phyloP scores from a whole-genome alignment of 768 basidiomycete species.

The Mycena maculata region DNA sequence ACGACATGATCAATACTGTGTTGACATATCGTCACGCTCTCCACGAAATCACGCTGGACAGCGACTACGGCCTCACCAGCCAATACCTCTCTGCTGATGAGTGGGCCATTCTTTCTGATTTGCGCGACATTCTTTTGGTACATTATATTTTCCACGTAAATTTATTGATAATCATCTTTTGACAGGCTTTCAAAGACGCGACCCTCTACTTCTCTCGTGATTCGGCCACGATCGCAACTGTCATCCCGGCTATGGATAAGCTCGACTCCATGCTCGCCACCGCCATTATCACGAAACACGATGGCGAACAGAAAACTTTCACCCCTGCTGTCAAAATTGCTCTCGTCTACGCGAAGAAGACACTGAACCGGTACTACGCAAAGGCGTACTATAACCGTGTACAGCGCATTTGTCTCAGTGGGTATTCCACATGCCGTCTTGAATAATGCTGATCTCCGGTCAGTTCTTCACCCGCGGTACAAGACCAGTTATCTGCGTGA shows the following conservation, averaged over 20 bases:
- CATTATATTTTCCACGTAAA: background rate
- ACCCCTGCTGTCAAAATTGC: constrained; percentile 31
- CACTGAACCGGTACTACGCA: constrained; percentile 40
- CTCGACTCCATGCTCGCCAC: constrained; percentile 36
- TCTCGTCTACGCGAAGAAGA: constrained; percentile 32
- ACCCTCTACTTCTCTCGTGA: constrained; percentile 38
- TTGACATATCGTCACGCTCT: constrained; percentile 27
- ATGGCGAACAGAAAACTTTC: constrained; percentile 5
- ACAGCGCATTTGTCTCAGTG: background rate
- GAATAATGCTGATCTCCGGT: background rate
- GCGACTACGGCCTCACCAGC: background rate
- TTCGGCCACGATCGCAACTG: constrained; percentile 34
- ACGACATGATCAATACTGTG: constrained; percentile 30
- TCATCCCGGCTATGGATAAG: constrained; percentile 48
- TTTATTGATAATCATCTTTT: background rate
- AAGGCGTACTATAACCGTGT: constrained; percentile 9
- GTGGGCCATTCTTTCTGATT: constrained; percentile 25
- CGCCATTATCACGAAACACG: constrained; percentile 23
- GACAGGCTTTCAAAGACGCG: constrained; percentile 40
- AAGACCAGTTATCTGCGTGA: constrained; percentile 3
- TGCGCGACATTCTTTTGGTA: constrained; percentile 9
- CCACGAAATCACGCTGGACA: constrained; percentile 12
- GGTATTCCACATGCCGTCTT: background rate
- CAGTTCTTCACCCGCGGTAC: constrained; percentile 20
- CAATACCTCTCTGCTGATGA: constrained; percentile 29